phyloP scores from a whole-genome alignment of 495 filamentous ascomycete genomes.

The Tuber indicum region DNA sequence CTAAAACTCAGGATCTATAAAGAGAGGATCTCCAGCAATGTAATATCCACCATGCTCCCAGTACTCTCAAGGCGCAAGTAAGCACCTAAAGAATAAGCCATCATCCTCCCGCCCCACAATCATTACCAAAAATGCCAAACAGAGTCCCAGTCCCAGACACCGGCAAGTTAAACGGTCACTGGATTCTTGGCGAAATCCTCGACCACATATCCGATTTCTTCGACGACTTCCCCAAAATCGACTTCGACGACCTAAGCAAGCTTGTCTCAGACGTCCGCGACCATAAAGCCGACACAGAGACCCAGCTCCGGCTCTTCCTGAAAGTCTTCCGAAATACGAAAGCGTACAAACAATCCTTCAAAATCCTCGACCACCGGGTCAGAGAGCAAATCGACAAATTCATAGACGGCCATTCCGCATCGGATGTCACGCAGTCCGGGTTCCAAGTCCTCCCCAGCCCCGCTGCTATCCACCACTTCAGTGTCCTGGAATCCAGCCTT shows the following conservation, averaged over 20 bases:
- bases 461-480: constrained; percentile 13
- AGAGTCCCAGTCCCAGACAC: constrained; percentile 4
- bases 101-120: not conserved
- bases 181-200: constrained; percentile 9
- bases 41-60: not conserved
- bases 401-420: constrained; percentile 20
- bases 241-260: not conserved
- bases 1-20: not conserved
- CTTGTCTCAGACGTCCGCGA: not conserved
- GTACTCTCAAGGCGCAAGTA: not conserved
- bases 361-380: not conserved
- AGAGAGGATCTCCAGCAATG: not conserved
- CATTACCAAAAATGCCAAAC: not conserved
- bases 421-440: constrained; percentile 15
- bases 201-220: not conserved
- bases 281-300: not conserved
- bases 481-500: not conserved
- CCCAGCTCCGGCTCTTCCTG: not conserved
- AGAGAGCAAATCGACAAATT: constrained; percentile 10
- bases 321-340: constrained; percentile 6
- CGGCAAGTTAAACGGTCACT: not conserved
- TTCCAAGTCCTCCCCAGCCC: constrained; percentile 15
- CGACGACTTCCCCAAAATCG: constrained; percentile 1
- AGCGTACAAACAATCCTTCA: not conserved
- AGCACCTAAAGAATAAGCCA: not conserved